Percentiles rank a stretch among this genome's conserved stretches.
These are phyloP conservation scores for Trichomonas gallinae DNA, from an alignment of 208 protist genomes.

Conservation along the genomic window DNA sequence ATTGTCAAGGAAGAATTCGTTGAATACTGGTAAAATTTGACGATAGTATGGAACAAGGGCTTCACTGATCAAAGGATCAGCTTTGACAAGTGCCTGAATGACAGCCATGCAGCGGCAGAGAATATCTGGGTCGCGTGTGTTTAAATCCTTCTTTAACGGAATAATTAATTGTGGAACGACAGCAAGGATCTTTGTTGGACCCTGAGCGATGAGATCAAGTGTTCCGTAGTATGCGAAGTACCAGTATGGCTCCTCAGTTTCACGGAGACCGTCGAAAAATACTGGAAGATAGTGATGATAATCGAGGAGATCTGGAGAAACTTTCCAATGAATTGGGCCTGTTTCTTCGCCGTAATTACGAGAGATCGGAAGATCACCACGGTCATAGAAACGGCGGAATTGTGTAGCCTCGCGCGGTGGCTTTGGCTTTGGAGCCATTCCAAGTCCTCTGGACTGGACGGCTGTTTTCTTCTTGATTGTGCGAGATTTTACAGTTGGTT, in stretches of 20 bases:
- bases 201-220: constrained; percentile 49
- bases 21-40: constrained; percentile 90
- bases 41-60: constrained; percentile 95
- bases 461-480: not conserved
- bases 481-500: not conserved
- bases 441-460: not conserved
- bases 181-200: constrained; percentile 76
- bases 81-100: constrained; percentile 79
- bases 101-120: constrained; percentile 76
- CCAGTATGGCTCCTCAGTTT: constrained; percentile 83
- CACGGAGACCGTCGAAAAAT: constrained; percentile 90
- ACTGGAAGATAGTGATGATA: constrained; percentile 96
- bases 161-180: constrained; percentile 94
- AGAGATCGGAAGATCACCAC: constrained; percentile 86
- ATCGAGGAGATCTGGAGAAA: constrained; percentile 83
- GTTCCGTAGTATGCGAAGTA: constrained; percentile 65
- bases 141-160: constrained; percentile 87
- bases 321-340: constrained; percentile 81
- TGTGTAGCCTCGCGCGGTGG: constrained; percentile 51
- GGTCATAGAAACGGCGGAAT: constrained; percentile 87
- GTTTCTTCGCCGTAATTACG: constrained; percentile 69
- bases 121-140: constrained; percentile 80
- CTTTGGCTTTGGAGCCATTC: not conserved
- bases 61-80: constrained; percentile 74
- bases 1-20: constrained; percentile 84